These are phyloP conservation scores for Phytophthora aleatoria DNA, from an alignment of 352 stramenopile species.

Conservation along the genomic window DNA sequence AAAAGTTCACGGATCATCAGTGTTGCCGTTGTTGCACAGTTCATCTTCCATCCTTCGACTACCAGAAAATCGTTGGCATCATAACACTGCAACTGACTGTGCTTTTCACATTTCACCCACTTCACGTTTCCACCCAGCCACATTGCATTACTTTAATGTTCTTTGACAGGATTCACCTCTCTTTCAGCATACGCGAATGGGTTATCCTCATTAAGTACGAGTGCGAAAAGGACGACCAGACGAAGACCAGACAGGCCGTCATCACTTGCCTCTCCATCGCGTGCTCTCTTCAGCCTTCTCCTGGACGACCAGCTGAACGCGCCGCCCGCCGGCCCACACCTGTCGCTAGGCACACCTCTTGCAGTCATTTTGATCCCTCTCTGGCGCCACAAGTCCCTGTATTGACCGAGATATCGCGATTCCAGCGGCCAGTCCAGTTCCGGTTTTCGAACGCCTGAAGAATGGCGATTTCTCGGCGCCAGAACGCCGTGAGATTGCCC, in stretches of 20 bases:
- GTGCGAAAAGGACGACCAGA: conserved; percentile 24
- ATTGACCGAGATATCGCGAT: conserved; percentile 26
- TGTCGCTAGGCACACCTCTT: conserved; percentile 3
- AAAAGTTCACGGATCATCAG: too few species aligned
- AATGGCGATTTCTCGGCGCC: conserved; percentile 19
- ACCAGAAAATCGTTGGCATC: neutral
- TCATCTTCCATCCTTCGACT: neutral
- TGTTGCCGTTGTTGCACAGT: too few species aligned
- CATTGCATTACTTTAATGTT: neutral
- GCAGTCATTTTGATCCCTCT: conserved; percentile 4
- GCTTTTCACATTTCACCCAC: neutral
- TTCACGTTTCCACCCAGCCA: neutral
- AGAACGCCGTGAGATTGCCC: conserved; percentile 5
- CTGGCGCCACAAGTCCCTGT: neutral
- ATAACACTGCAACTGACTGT: neutral
- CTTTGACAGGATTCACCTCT: neutral
- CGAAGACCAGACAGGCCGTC: conserved; percentile 23
- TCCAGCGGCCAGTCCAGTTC: conserved; percentile 1
- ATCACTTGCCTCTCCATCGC: conserved; percentile 12
- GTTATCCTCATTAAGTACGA: conserved; percentile 19
- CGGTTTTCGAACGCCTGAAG: neutral
- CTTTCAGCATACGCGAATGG: neutral
- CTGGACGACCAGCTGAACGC: conserved; percentile 12
- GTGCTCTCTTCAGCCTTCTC: conserved; percentile 16
- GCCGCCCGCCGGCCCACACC: neutral